phyloP scores from a whole-genome alignment of 1,284 basidiomycete species.

The Ustilago sp. region DNA sequence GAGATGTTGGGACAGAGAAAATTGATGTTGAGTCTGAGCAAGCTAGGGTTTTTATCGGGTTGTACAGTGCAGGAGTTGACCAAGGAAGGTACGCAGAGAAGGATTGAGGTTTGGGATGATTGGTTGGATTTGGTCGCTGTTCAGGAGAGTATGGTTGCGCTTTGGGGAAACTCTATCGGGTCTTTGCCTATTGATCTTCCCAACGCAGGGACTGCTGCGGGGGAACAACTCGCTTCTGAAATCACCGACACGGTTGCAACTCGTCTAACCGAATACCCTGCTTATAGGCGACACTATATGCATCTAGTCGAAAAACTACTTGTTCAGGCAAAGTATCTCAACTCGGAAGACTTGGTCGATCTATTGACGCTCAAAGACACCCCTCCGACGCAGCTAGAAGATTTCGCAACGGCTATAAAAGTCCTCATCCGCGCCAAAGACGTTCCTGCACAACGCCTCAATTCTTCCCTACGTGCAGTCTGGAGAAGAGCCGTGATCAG shows the following conservation, averaged over 20 bases:
- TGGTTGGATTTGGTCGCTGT: slow-evolving; percentile 74
- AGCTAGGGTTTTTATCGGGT: slow-evolving; percentile 81
- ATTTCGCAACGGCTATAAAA: slow-evolving; percentile 72
- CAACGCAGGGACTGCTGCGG: not conserved
- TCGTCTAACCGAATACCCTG: slow-evolving; percentile 39
- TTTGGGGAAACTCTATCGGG: slow-evolving; percentile 49
- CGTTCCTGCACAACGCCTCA: slow-evolving; percentile 67
- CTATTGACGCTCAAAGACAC: slow-evolving; percentile 72
- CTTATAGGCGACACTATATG: slow-evolving; percentile 55
- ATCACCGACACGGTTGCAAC: slow-evolving; percentile 34
- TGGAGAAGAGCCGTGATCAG: slow-evolving; percentile 89
- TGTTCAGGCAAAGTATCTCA: slow-evolving; percentile 67
- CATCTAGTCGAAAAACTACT: slow-evolving; percentile 65
- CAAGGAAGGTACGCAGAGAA: slow-evolving; percentile 54
- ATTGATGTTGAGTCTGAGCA: slow-evolving; percentile 90
- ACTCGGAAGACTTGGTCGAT: slow-evolving; percentile 73
- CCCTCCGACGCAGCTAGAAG: slow-evolving; percentile 66
- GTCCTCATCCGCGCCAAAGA: slow-evolving; percentile 71
- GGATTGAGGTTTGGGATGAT: slow-evolving; percentile 72
- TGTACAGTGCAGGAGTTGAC: slow-evolving; percentile 38
- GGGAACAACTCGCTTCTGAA: slow-evolving; percentile 29
- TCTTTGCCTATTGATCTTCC: slow-evolving; percentile 22
- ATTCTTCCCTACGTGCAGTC: slow-evolving; percentile 74
- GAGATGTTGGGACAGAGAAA: slow-evolving; percentile 72
- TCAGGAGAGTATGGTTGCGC: slow-evolving; percentile 70